Base-by-base conservation (phyloP, 306 rosid genomes). In the Coriaria nepalensis region DNA sequence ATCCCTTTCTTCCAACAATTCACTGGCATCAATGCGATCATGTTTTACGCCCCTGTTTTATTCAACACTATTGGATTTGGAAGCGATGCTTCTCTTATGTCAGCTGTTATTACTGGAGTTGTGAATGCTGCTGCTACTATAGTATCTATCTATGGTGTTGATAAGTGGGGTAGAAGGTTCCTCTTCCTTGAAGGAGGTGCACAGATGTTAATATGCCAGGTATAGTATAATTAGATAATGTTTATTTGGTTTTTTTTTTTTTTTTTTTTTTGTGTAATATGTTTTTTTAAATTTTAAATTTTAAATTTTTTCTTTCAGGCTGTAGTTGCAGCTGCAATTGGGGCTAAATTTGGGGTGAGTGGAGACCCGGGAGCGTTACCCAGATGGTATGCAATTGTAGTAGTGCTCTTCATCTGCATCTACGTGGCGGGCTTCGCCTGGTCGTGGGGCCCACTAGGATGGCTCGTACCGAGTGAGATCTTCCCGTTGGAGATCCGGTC, bases 371-470 rank as follows among this genome's bases (percentile, higher is more conserved):
- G 86, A 0, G 50, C 73, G 0, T 55, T 90, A 57, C 98, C 95
- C 4, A 78, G 74, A 60, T 85, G 95, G 98, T 90, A 90, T 60
- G 95, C 98, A 0, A 6, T 77, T 4, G 81, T 85, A 13, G 94
- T 90, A 70, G 98, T 90, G 42, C 20, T 90, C 3, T 90, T 84
- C 85, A 90, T 90, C 8, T 90, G 98, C 65, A 63, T 79, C 2
- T 90, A 90, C 4, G 95, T 90, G 0, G 66, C 98, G 0, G 98
- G 82, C 2, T 90, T 84, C 35, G 95, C 98, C 0, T 90, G 98
- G 98, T 90, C 98, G 9, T 90, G 98, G 98, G 98, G 98, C 11
- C 98, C 98, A 0, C 77, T 90, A 0, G 98, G 98, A 0, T 90
- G 98, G 97, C 42, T 90, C 32, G 97, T 90, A 37, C 97, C 97